phyloP scores from a whole-genome alignment of 306 rosid species.

The Lathyrus oleraceus region DNA sequence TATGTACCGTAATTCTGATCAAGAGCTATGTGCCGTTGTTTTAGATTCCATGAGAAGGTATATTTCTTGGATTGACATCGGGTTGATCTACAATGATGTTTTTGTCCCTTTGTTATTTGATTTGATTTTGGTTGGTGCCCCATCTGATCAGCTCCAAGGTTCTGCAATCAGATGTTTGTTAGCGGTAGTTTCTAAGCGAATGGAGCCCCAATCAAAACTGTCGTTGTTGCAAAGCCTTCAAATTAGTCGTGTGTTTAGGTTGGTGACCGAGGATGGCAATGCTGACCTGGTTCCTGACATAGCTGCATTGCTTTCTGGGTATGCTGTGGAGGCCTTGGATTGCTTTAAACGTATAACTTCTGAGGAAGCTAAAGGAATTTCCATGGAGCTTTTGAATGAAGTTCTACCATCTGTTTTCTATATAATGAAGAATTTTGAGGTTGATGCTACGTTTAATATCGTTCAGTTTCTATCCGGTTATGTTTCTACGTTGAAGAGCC shows the following conservation, averaged over 20 bases:
- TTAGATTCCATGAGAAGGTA: constrained; percentile 81
- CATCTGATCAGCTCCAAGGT: constrained; percentile 71
- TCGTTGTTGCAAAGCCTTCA: constrained; percentile 81
- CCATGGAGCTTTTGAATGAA: constrained; percentile 65
- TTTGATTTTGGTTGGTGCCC: constrained; percentile 64
- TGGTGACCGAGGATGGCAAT: constrained; percentile 63
- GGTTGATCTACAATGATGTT: constrained; percentile 77
- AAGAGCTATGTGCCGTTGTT: constrained; percentile 65
- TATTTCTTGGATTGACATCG: constrained; percentile 92
- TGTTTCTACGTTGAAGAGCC: constrained; percentile 72
- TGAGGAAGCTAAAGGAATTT: constrained; percentile 65
- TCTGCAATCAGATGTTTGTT: constrained; percentile 83
- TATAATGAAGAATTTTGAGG: constrained; percentile 75
- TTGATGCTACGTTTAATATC: constrained; percentile 74
- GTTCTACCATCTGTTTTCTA: constrained; percentile 84
- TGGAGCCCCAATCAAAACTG: constrained; percentile 75
- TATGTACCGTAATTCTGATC: constrained; percentile 63
- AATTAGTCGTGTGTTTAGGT: constrained; percentile 64
- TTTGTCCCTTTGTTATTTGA: constrained; percentile 83
- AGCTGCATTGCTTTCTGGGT: constrained; percentile 80
- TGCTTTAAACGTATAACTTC: constrained; percentile 84
- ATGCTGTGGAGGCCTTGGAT: constrained; percentile 78
- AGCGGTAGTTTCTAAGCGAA: constrained; percentile 84
- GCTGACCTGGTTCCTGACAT: constrained; percentile 65
- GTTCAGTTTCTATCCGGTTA: constrained; percentile 84